These are phyloP conservation scores for Gossypium rotundifolium DNA, from an alignment of 345 rosid genomes.

Conservation along the genomic window DNA sequence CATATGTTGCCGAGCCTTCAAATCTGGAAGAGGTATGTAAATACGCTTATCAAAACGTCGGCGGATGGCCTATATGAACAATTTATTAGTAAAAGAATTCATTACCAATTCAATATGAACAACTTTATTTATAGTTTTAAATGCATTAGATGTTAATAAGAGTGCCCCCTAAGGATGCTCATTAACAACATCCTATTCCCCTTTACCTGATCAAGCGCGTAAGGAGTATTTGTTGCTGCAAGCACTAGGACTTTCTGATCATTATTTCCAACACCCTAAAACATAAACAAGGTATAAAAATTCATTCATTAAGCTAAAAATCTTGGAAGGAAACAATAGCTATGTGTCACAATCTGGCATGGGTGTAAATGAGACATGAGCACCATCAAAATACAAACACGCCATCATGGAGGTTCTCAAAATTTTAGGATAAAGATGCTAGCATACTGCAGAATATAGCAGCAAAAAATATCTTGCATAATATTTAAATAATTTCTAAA, in stretches of 20 bases:
- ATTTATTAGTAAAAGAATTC: conserved; percentile 19
- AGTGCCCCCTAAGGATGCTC: neutral
- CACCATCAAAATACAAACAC: neutral
- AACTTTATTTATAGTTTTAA: neutral
- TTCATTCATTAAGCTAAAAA: conserved; percentile 7
- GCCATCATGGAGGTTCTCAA: neutral
- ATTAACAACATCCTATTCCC: neutral
- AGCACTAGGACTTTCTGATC: conserved; percentile 83
- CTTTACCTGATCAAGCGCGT: conserved; percentile 72
- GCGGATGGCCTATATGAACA: conserved; percentile 55
- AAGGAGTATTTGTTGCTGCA: conserved; percentile 83
- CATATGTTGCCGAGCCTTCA: conserved; percentile 75
- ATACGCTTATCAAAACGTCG: conserved; percentile 86
- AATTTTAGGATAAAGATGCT: neutral
- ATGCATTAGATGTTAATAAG: neutral
- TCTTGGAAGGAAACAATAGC: neutral
- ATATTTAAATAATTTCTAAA: neutral
- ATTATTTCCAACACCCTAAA: conserved; percentile 68
- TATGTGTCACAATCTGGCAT: neutral
- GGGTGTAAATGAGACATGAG: neutral
- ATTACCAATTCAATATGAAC: conserved; percentile 6
- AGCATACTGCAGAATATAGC: neutral
- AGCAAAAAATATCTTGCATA: neutral
- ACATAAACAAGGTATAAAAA: conserved; percentile 5
- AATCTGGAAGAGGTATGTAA: conserved; percentile 82